These are phyloP conservation scores for Cicer pinnatifidum DNA, from an alignment of 306 rosid species.

Conservation along the genomic window DNA sequence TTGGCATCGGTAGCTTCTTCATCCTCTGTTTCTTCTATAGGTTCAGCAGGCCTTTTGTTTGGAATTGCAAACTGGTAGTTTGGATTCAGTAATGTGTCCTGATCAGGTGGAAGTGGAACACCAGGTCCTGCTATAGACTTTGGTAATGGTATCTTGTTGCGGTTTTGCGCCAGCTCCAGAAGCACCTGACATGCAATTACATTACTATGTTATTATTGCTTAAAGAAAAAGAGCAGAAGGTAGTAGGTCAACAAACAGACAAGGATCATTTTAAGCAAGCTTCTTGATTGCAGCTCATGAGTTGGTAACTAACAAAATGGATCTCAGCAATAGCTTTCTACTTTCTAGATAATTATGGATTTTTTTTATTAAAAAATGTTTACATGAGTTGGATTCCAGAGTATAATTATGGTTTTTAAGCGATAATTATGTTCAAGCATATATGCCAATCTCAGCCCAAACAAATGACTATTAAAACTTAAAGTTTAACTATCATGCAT, in stretches of 20 bases:
- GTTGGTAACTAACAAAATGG: neutral
- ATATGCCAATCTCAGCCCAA: neutral
- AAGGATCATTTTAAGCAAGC: constrained; percentile 11
- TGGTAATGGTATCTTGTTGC: constrained; percentile 80
- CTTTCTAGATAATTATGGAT: constrained; percentile 1
- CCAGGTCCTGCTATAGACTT: constrained; percentile 72
- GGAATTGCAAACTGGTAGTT: constrained; percentile 82
- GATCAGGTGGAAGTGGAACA: constrained; percentile 75
- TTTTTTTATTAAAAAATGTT: no score
- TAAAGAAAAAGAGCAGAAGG: neutral
- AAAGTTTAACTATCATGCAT: no score
- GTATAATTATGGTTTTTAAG: neutral
- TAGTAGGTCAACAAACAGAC: neutral
- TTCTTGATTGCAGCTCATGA: constrained; percentile 6
- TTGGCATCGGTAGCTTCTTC: constrained; percentile 59
- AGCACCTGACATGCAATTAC: constrained; percentile 58
- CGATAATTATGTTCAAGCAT: neutral
- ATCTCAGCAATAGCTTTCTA: neutral
- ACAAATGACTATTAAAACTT: neutral
- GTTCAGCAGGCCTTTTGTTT: constrained; percentile 67
- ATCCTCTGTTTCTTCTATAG: constrained; percentile 74
- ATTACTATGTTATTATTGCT: constrained; percentile 24
- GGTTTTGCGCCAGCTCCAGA: constrained; percentile 76
- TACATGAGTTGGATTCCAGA: no score
- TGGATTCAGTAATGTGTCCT: constrained; percentile 76